These are phyloP conservation scores for Globisporangium alternatum DNA, from an alignment of 352 stramenopile species.

Conservation along the genomic window DNA sequence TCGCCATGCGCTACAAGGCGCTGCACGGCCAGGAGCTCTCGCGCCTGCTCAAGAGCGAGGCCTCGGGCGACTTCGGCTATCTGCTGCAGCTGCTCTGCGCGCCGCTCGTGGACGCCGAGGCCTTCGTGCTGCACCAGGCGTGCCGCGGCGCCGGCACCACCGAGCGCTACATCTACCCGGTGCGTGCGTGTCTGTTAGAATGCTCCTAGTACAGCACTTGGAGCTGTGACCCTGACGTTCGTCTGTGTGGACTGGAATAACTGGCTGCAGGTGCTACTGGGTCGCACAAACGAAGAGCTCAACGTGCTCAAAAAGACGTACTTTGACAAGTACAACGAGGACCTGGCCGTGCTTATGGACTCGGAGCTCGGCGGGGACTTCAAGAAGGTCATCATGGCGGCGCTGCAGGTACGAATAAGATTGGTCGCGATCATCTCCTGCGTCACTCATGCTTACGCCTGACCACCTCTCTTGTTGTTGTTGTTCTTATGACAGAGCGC, in stretches of 20 bases:
- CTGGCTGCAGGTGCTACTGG: constrained; percentile 48
- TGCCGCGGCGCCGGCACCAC: constrained; percentile 46
- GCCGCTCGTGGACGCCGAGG: constrained; percentile 62
- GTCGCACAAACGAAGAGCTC: constrained; percentile 71
- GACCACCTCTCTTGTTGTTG: not conserved
- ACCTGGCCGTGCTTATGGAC: constrained; percentile 60
- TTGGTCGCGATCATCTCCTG: not conserved
- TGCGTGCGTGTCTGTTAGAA: constrained; percentile 18
- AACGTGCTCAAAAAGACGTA: constrained; percentile 73
- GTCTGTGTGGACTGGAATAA: not conserved
- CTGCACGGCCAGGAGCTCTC: constrained; percentile 57
- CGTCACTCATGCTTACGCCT: not conserved
- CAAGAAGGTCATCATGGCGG: constrained; percentile 57
- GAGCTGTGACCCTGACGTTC: not conserved
- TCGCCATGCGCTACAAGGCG: constrained; percentile 69
- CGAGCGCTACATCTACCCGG: constrained; percentile 69
- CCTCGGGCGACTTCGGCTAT: constrained; percentile 66
- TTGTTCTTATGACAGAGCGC: constrained; percentile 1
- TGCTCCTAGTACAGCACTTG: not conserved
- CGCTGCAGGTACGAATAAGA: constrained; percentile 40
- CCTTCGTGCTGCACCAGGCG: constrained; percentile 61
- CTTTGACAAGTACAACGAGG: constrained; percentile 73
- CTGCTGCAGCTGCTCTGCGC: constrained; percentile 59
- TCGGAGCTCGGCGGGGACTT: constrained; percentile 69
- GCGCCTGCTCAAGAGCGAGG: constrained; percentile 60